phyloP scores from a whole-genome alignment of 2,329 filamentous ascomycete genomes.

The Pseudonectria foliicola region DNA sequence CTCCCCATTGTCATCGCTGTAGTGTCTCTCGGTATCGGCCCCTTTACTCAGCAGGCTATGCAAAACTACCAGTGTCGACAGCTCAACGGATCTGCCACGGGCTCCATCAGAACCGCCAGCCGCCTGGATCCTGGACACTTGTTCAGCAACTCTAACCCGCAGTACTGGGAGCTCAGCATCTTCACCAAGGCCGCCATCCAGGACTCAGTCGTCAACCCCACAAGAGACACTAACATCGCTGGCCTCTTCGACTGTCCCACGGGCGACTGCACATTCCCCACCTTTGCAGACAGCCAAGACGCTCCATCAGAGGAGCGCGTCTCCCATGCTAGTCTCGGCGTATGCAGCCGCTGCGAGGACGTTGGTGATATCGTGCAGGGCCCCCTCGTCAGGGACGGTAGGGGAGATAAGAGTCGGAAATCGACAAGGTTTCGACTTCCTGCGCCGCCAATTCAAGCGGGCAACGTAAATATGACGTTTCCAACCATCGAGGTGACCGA shows the following conservation, averaged over 20 bases:
- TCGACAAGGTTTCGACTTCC: no score
- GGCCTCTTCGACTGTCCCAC: conserved; percentile 1
- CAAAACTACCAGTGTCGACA: conserved; percentile 4
- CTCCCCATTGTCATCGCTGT: conserved; percentile 1
- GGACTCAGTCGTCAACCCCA: conserved; percentile 1
- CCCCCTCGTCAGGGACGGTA: no score
- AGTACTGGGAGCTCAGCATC: neutral
- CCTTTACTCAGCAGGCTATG: conserved; percentile 5
- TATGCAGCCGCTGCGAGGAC: conserved; percentile 4
- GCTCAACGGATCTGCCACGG: neutral
- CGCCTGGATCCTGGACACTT: neutral
- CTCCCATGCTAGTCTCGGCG: conserved; percentile 2
- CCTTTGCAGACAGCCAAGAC: neutral
- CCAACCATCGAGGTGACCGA: neutral
- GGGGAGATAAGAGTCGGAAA: no score
- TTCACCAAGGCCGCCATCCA: neutral
- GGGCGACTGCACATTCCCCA: conserved; percentile 1
- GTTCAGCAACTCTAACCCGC: neutral
- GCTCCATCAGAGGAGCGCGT: neutral
- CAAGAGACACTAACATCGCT: neutral
- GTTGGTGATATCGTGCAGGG: neutral
- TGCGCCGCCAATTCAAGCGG: no score
- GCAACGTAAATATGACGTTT: no score
- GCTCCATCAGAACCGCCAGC: neutral
- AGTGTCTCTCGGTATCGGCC: conserved; percentile 4